These are phyloP conservation scores for Phytopythium mirpurense DNA, from an alignment of 352 stramenopile genomes.

Conservation along the genomic window DNA sequence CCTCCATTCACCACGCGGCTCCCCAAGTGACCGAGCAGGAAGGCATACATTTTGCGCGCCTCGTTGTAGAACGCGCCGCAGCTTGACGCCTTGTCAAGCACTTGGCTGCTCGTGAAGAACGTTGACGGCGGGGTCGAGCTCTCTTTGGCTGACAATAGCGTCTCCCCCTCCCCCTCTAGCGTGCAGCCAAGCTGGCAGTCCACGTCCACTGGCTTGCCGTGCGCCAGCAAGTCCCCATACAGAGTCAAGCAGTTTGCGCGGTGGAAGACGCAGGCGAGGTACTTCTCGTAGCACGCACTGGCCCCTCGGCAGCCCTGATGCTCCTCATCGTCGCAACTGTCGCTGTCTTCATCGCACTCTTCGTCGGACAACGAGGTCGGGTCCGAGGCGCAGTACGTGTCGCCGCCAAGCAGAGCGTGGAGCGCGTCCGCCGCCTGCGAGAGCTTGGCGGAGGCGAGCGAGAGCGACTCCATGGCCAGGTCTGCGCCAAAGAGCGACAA, in stretches of 20 bases:
- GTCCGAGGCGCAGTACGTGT: neutral
- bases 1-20: neutral
- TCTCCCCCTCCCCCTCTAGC: constrained; percentile 31
- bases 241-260: constrained; percentile 41
- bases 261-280: constrained; percentile 39
- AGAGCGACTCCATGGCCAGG: constrained; percentile 57
- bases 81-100: constrained; percentile 35
- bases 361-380: constrained; percentile 3
- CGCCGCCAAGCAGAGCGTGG: neutral
- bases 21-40: constrained; percentile 20
- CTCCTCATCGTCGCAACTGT: constrained; percentile 5
- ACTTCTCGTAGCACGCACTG: constrained; percentile 27
- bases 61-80: constrained; percentile 55
- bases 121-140: neutral
- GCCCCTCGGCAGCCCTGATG: constrained; percentile 5
- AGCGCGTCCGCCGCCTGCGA: constrained; percentile 28
- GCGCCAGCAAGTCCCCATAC: constrained; percentile 50
- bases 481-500: constrained; percentile 31
- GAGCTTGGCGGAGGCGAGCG: constrained; percentile 53
- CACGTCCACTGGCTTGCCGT: constrained; percentile 22
- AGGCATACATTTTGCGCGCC: constrained; percentile 44
- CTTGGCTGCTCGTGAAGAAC: constrained; percentile 13
- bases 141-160: constrained; percentile 11
- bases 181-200: constrained; percentile 51
- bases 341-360: constrained; percentile 12